Conservation (phyloP, 1,284 basidiomycete genomes). For the Microbotryum lychnidis-dioicae region DNA sequence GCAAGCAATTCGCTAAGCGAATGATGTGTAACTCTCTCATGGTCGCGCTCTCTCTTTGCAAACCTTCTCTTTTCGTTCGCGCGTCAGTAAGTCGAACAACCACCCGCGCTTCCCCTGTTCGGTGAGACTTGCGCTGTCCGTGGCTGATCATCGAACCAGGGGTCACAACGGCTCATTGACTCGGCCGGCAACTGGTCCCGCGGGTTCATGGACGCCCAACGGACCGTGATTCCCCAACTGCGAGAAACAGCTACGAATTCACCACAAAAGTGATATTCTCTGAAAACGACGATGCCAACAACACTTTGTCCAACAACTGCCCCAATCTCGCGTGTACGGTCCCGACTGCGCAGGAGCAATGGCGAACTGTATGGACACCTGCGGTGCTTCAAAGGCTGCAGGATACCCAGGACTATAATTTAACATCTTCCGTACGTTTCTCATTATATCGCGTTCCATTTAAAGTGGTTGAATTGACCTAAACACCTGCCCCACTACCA, state of each 20-base stretch:
- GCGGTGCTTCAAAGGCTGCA: too few relatives aligned
- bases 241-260: neutral
- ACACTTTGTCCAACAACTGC: neutral
- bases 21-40: constrained; percentile 37
- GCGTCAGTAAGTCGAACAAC: too few relatives aligned
- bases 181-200: constrained; percentile 32
- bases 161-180: constrained; percentile 55
- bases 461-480: constrained; percentile 66
- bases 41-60: constrained; percentile 32
- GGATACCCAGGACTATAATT: too few relatives aligned
- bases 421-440: too few relatives aligned
- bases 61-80: constrained; percentile 57
- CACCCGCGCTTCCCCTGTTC: neutral
- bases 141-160: constrained; percentile 43
- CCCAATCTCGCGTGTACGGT: too few relatives aligned
- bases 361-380: too few relatives aligned
- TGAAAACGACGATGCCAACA: neutral
- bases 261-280: neutral
- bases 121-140: constrained; percentile 32
- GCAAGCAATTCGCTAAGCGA: neutral
- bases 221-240: constrained; percentile 35
- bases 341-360: too few relatives aligned
- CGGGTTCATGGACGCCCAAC: constrained; percentile 21
- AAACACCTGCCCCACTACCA: constrained; percentile 62
- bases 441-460: constrained; percentile 41